These are phyloP conservation scores for Oehlia diaphana DNA, from an alignment of 192 early-diverging fungal genomes.

Conservation along the genomic window DNA sequence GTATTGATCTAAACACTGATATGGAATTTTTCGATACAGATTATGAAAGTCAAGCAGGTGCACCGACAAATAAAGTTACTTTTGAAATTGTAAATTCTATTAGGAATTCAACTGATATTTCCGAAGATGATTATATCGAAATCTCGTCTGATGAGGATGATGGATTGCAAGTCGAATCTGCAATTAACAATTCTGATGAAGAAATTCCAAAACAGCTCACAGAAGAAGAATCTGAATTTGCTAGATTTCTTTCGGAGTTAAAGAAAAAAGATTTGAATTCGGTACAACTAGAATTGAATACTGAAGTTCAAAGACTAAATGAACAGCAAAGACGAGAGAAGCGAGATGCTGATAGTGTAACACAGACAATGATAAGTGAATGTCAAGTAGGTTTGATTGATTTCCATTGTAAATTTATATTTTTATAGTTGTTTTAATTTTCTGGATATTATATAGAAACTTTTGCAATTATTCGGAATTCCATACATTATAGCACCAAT, in stretches of 20 bases:
- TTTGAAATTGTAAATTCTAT: not conserved
- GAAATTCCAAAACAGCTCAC: constrained; percentile 43
- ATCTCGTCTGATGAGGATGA: constrained; percentile 23
- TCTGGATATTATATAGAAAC: constrained; percentile 48
- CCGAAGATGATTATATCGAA: not conserved
- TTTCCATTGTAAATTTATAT: not conserved
- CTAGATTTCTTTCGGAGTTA: constrained; percentile 59
- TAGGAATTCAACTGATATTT: not conserved
- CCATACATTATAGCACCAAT: constrained; percentile 91
- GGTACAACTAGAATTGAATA: constrained; percentile 46
- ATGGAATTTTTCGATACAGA: not conserved
- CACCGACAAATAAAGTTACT: not conserved
- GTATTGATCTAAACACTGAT: not conserved
- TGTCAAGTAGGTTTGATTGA: constrained; percentile 46
- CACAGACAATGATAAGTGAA: constrained; percentile 73
- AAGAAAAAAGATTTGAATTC: constrained; percentile 39
- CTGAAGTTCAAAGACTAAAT: constrained; percentile 54
- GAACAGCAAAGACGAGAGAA: constrained; percentile 54
- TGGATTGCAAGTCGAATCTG: constrained; percentile 28
- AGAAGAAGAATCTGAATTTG: constrained; percentile 65
- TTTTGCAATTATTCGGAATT: constrained; percentile 89
- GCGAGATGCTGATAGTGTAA: constrained; percentile 63
- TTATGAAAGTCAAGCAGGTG: not conserved
- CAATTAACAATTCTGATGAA: constrained; percentile 45
- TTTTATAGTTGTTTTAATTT: not conserved